Percentiles rank a stretch among this genome's conserved stretches.
Conservation (phyloP, 441 rosid species). For the Capsella rubella region DNA sequence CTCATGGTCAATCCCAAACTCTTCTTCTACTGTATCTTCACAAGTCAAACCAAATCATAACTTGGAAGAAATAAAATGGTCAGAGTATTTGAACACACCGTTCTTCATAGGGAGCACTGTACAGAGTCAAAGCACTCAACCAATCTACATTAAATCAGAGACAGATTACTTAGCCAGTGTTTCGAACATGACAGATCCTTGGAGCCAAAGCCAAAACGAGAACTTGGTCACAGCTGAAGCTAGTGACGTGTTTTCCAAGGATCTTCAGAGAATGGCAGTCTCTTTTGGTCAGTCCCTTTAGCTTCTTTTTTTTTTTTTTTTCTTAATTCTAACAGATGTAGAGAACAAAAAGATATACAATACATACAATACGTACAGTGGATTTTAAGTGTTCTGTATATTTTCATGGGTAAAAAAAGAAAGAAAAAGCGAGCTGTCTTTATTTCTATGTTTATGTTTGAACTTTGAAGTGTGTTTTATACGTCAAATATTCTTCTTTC, state of each 20-base stretch:
- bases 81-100: slow-evolving; percentile 65
- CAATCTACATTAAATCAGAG: slow-evolving; percentile 57
- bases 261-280: slow-evolving; percentile 64
- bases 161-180: slow-evolving; percentile 50
- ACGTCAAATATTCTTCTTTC: slow-evolving; percentile 41
- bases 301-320: slow-evolving; percentile 14
- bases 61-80: slow-evolving; percentile 67
- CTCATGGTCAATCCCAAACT: slow-evolving; percentile 52
- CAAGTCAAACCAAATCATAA: slow-evolving; percentile 45
- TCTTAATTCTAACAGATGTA: slow-evolving; percentile 35
- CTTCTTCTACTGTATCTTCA: slow-evolving; percentile 45
- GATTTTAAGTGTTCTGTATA: slow-evolving; percentile 38
- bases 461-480: slow-evolving; percentile 42
- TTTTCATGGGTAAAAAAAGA: slow-evolving; percentile 23
- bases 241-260: slow-evolving; percentile 54
- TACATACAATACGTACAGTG: slow-evolving; percentile 41
- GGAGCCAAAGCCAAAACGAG: slow-evolving; percentile 53
- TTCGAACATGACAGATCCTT: slow-evolving; percentile 47
- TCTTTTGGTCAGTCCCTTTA: slow-evolving; percentile 64
- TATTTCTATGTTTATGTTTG: slow-evolving; percentile 2
- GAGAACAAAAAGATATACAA: slow-evolving; percentile 30
- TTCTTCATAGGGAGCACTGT: slow-evolving; percentile 52
- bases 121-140: slow-evolving; percentile 57
- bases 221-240: slow-evolving; percentile 35
- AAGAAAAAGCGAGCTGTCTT: slow-evolving; percentile 26